Evolutionary conservation across 83 land plant genomes (phyloP).

Genomic region (Picea engelmannii): DNA sequence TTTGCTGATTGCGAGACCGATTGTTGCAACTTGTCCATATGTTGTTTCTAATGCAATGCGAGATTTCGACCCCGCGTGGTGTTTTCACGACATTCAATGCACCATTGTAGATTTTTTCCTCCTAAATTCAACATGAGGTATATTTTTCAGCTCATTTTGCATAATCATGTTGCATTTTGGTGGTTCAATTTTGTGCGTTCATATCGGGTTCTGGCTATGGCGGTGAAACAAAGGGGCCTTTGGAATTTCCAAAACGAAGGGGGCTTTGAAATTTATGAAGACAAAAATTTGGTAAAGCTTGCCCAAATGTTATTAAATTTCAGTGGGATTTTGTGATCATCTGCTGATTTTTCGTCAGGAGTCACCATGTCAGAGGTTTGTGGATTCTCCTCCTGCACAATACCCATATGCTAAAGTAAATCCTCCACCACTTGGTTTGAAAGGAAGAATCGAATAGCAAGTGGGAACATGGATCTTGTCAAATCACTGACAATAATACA

Average conservation of each 20-base stretch:
- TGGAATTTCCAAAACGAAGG: neutral
- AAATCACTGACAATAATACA: no score
- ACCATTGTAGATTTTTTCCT: neutral
- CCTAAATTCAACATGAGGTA: neutral
- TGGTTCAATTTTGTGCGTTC: neutral
- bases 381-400: neutral
- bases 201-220: neutral
- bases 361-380: neutral
- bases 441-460: no score
- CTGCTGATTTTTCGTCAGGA: neutral
- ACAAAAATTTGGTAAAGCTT: neutral
- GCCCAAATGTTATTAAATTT: neutral
- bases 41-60: neutral
- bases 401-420: no score
- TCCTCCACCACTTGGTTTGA: no score
- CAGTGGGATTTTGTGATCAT: neutral
- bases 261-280: neutral
- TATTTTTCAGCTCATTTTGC: neutral
- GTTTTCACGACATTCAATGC: neutral
- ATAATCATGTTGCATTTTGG: neutral
- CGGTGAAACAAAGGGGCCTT: no score
- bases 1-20: neutral
- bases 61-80: neutral
- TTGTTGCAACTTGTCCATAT: neutral
- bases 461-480: no score